Evolutionary conservation across 2,329 filamentous ascomycete species (phyloP).

Genomic region (Mycosphaerella sp.): DNA sequence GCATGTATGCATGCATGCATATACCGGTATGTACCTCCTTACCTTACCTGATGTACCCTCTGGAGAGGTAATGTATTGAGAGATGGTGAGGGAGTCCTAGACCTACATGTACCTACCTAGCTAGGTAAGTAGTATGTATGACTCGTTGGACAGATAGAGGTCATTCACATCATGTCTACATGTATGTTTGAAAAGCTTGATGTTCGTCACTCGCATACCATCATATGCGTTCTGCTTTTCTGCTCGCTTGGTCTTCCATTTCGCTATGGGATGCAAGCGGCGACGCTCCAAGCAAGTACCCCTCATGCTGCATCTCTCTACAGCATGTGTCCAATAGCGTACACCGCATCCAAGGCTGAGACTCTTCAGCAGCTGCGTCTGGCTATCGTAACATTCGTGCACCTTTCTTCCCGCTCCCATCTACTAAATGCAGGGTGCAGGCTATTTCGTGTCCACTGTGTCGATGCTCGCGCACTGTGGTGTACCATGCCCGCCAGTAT

Average conservation of each 20-base stretch:
- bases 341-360: background rate
- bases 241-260: background rate
- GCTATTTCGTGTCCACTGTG: background rate
- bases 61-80: too few species aligned
- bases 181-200: too few species aligned
- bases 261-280: background rate
- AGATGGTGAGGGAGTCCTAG: too few species aligned
- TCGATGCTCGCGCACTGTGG: background rate
- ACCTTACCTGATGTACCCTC: too few species aligned
- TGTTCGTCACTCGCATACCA: background rate
- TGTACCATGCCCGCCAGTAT: slow-evolving; percentile 1
- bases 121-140: too few species aligned
- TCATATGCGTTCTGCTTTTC: background rate
- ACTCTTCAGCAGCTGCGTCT: background rate
- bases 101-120: too few species aligned
- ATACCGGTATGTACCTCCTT: too few species aligned
- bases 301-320: background rate
- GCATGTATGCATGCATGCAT: too few species aligned
- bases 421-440: background rate
- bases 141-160: too few species aligned
- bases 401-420: background rate
- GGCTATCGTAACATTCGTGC: background rate
- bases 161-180: too few species aligned
- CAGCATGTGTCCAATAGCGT: background rate
- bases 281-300: background rate